Percentiles rank a stretch among this genome's conserved stretches.
Conservation (phyloP, 495 filamentous ascomycete genomes). For the Acidiella bohemica region DNA sequence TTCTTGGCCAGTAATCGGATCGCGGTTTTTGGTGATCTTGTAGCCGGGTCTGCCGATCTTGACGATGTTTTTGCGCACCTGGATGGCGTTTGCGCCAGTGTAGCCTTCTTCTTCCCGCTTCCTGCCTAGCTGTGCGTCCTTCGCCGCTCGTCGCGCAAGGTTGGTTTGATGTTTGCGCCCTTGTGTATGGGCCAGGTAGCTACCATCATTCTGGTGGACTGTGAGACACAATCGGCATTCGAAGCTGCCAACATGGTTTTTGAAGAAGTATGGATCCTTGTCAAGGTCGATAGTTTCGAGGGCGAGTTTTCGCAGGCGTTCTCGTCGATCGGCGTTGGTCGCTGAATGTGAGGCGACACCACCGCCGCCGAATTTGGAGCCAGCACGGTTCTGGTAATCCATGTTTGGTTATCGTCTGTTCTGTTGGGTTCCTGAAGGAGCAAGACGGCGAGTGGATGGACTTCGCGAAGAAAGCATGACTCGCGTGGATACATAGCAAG, state of each 20-base stretch:
- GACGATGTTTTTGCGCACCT: conserved; percentile 72
- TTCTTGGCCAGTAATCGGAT: conserved; percentile 78
- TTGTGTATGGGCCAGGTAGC: conserved; percentile 97
- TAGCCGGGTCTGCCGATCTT: conserved; percentile 97
- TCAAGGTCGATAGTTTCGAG: conserved; percentile 98
- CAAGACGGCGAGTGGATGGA: background rate
- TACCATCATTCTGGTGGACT: conserved; percentile 99
- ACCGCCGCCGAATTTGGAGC: conserved; percentile 95
- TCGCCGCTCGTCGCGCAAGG: conserved; percentile 86
- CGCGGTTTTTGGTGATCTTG: conserved; percentile 90
- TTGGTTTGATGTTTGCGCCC: conserved; percentile 99
- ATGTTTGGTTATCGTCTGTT: conserved; percentile 6
- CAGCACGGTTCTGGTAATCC: conserved; percentile 69
- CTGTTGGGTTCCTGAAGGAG: background rate
- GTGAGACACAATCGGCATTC: conserved; percentile 96
- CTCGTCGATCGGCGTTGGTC: conserved; percentile 91
- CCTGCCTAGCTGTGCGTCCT: conserved; percentile 77
- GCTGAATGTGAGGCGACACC: conserved; percentile 87
- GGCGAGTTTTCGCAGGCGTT: conserved; percentile 92
- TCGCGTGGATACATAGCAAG: background rate
- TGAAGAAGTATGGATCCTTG: conserved; percentile 99
- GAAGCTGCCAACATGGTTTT: conserved; percentile 96
- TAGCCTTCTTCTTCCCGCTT: conserved; percentile 46
- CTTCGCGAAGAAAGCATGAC: background rate
- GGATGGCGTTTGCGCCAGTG: conserved; percentile 50